Evolutionary conservation across 164 flowering plant genomes (phyloP).

Genomic region (Santalum album): DNA sequence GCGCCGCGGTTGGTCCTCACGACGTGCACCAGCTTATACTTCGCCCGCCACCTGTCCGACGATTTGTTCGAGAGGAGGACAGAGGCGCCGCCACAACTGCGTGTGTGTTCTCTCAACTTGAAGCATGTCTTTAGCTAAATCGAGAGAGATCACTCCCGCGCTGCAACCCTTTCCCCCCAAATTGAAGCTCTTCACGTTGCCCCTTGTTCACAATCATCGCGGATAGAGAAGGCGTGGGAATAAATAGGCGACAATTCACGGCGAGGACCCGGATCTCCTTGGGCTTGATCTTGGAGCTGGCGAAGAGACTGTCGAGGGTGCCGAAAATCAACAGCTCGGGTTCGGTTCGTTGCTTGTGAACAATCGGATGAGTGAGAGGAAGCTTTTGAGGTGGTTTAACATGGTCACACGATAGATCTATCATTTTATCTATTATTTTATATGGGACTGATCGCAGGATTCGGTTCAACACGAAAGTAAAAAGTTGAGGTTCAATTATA

Average conservation of each 20-base stretch:
- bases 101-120: slow-evolving; percentile 27
- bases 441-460: no score
- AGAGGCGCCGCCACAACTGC: slow-evolving; percentile 20
- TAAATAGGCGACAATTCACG: slow-evolving; percentile 36
- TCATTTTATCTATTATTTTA: no score
- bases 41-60: no score
- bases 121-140: slow-evolving; percentile 33
- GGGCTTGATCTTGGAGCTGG: slow-evolving; percentile 18
- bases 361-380: no score
- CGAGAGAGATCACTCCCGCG: slow-evolving; percentile 40
- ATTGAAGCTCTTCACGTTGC: slow-evolving; percentile 31
- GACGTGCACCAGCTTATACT: no score
- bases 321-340: slow-evolving; percentile 34
- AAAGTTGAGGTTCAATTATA: no score
- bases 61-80: no score
- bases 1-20: slow-evolving; percentile 17
- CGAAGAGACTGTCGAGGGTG: slow-evolving; percentile 25
- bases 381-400: no score
- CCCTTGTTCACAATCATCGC: slow-evolving; percentile 41
- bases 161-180: slow-evolving; percentile 49
- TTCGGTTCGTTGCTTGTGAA: no score
- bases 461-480: no score
- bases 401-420: no score
- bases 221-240: slow-evolving; percentile 40
- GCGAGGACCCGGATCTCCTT: slow-evolving; percentile 35